Evolutionary conservation across 2,329 filamentous ascomycete genomes (phyloP).

Genomic region (Dryadomyces quercivorus): DNA sequence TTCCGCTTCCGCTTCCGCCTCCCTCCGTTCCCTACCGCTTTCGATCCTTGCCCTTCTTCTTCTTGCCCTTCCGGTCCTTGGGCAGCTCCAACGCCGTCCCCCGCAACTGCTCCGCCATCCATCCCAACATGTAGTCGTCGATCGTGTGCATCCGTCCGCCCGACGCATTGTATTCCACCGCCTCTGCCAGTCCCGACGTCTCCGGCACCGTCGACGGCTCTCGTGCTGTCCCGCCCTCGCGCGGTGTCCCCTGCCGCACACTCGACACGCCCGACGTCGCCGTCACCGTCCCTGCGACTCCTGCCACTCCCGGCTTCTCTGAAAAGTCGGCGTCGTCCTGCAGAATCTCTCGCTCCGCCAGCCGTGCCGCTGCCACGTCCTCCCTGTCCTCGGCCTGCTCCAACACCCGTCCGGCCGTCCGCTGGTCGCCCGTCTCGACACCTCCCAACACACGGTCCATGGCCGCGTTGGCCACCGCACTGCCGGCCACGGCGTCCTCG

Average conservation of each 20-base stretch:
- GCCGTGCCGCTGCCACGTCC: conserved; percentile 76
- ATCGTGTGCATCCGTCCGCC: conserved; percentile 47
- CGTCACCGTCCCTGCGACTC: conserved; percentile 25
- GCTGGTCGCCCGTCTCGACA: conserved; percentile 46
- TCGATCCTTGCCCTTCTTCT: conserved; percentile 44
- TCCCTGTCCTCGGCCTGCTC: conserved; percentile 88
- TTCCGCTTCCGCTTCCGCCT: not conserved
- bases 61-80: conserved; percentile 51
- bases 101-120: conserved; percentile 51
- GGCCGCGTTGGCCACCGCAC: conserved; percentile 39
- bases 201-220: conserved; percentile 16
- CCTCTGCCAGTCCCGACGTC: conserved; percentile 16
- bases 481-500: conserved; percentile 53
- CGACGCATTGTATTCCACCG: conserved; percentile 46
- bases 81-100: conserved; percentile 49
- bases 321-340: conserved; percentile 79
- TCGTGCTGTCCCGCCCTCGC: not conserved
- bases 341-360: conserved; percentile 79
- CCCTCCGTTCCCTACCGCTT: conserved; percentile 24
- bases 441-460: conserved; percentile 76
- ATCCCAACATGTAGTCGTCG: conserved; percentile 63
- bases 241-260: not conserved
- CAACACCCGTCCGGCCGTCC: conserved; percentile 57
- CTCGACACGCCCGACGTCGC: conserved; percentile 9
- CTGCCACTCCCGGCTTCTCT: conserved; percentile 36